Conservation (phyloP, 345 rosid species). For the Aquilaria malaccensis region DNA sequence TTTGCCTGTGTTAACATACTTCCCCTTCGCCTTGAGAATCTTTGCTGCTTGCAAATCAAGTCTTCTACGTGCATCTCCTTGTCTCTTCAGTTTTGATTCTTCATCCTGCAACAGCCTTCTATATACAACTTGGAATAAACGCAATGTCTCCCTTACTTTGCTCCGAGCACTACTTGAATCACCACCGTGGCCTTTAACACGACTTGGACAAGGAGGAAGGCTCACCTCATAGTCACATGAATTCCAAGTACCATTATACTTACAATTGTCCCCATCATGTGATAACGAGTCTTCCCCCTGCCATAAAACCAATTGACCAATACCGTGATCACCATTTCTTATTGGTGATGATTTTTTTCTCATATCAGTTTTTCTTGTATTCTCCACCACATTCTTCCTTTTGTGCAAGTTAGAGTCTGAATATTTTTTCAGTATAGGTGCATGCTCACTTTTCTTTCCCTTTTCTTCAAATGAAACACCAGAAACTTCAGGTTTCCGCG, state of each 20-base stretch:
- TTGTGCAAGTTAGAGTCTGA: neutral
- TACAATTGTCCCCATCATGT: conserved; percentile 11
- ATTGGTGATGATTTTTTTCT: conserved; percentile 13
- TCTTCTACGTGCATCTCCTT: conserved; percentile 24
- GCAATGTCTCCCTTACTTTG: conserved; percentile 72
- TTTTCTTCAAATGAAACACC: conserved; percentile 22
- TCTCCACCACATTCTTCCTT: conserved; percentile 15
- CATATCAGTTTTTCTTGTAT: conserved; percentile 8
- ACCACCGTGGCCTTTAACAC: conserved; percentile 16
- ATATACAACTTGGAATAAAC: conserved; percentile 58
- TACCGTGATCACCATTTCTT: conserved; percentile 7
- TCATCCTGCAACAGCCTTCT: conserved; percentile 68
- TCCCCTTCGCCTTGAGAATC: conserved; percentile 48
- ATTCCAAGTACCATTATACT: conserved; percentile 14
- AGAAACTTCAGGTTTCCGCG: conserved; percentile 12
- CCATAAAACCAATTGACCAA: conserved; percentile 11
- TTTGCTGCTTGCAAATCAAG: conserved; percentile 54
- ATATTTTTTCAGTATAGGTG: too few relatives aligned
- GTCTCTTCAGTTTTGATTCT: conserved; percentile 44
- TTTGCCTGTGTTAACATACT: conserved; percentile 30
- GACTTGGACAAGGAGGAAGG: conserved; percentile 42
- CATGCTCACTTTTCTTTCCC: conserved; percentile 21
- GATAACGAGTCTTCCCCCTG: conserved; percentile 11
- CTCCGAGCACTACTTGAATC: conserved; percentile 32
- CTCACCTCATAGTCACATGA: conserved; percentile 20